Conservation (phyloP, 805 yeast species). For the Wickerhamomyces mucosus region DNA sequence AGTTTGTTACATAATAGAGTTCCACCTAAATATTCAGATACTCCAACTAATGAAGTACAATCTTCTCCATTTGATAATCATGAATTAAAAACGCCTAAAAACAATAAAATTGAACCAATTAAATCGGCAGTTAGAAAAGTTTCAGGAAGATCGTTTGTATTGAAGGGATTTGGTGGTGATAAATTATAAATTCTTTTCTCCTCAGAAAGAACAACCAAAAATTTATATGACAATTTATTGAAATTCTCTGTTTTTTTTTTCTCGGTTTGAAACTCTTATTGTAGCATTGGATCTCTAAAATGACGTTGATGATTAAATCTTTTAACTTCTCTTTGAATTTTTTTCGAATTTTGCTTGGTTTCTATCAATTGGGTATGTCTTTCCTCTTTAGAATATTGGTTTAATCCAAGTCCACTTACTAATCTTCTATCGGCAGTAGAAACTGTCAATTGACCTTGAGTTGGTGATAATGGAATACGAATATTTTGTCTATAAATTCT, state of each 20-base stretch:
- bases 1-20: constrained; percentile 7
- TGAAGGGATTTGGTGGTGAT: constrained; percentile 21
- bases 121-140: constrained; percentile 20
- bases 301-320: constrained; percentile 78
- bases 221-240: too few species aligned
- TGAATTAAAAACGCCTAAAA: constrained; percentile 1
- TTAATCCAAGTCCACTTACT: constrained; percentile 52
- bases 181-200: constrained; percentile 1
- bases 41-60: constrained; percentile 11
- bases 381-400: constrained; percentile 39
- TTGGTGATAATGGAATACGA: constrained; percentile 32
- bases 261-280: too few species aligned
- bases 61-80: constrained; percentile 11
- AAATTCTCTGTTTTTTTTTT: too few species aligned
- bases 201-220: too few species aligned
- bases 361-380: constrained; percentile 33
- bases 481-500: constrained; percentile 64
- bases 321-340: constrained; percentile 45
- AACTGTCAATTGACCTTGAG: constrained; percentile 66
- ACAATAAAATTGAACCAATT: constrained; percentile 8
- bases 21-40: constrained; percentile 15
- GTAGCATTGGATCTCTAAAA: constrained; percentile 63
- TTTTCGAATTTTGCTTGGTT: constrained; percentile 33
- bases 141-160: constrained; percentile 22
- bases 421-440: constrained; percentile 66